phyloP scores from a whole-genome alignment of 1,284 basidiomycete genomes.

The Albatrellus sp. region DNA sequence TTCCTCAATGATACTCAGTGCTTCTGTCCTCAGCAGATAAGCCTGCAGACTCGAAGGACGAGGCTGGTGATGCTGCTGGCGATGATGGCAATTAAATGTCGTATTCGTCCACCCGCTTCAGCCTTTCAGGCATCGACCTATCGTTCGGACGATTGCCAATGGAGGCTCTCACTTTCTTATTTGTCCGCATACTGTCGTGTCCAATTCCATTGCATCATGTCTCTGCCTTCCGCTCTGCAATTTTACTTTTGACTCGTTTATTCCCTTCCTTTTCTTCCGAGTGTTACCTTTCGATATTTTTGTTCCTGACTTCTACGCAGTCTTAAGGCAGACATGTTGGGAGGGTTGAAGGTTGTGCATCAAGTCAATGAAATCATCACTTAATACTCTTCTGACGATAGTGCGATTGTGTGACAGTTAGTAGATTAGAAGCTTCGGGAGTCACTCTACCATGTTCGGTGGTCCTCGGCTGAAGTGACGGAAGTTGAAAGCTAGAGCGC shows the following conservation, averaged over 20 bases:
- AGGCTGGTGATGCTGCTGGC: slow-evolving; percentile 37
- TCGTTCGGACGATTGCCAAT: background rate
- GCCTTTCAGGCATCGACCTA: background rate
- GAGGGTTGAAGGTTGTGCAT: slow-evolving; percentile 1
- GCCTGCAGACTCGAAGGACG: slow-evolving; percentile 54
- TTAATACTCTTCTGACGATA: slow-evolving; percentile 1
- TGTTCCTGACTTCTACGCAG: background rate
- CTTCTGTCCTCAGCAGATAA: slow-evolving; percentile 32
- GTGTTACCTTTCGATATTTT: slow-evolving; percentile 2
- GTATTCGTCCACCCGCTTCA: slow-evolving; percentile 1
- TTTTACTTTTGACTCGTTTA: slow-evolving; percentile 3
- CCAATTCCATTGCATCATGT: background rate
- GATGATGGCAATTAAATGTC: slow-evolving; percentile 31
- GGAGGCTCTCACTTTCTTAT: background rate
- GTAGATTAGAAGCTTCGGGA: slow-evolving; percentile 3
- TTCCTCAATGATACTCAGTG: no score
- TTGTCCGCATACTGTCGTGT: background rate
- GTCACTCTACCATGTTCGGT: background rate
- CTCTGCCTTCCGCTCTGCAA: slow-evolving; percentile 7
- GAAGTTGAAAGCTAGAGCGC: background rate
- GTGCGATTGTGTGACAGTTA: slow-evolving; percentile 4
- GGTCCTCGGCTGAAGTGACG: background rate
- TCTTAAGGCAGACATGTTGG: background rate
- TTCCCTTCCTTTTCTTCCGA: slow-evolving; percentile 3
- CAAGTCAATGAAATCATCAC: slow-evolving; percentile 2